Conservation (phyloP, 2,329 filamentous ascomycete genomes). For the Fonsecaea nubica region DNA sequence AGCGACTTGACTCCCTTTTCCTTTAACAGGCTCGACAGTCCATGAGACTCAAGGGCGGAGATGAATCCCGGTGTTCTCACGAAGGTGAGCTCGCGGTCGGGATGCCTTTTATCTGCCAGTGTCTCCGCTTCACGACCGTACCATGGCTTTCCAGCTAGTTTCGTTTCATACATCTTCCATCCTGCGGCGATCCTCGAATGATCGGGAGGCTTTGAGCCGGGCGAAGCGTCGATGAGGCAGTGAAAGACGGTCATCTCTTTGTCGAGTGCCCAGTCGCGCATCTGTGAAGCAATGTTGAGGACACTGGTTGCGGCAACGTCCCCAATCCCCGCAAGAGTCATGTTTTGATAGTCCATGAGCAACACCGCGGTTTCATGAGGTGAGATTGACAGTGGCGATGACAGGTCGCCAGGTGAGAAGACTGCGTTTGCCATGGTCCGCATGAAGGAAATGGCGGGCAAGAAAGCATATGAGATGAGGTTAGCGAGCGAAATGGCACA, state of each 20-base stretch:
- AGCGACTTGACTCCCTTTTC: slow-evolving; percentile 33
- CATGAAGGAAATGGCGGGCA: background rate
- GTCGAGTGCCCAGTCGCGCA: slow-evolving; percentile 42
- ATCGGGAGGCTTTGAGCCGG: slow-evolving; percentile 34
- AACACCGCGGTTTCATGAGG: slow-evolving; percentile 43
- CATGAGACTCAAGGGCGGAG: slow-evolving; percentile 42
- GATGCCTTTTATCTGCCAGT: slow-evolving; percentile 25
- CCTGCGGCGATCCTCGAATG: slow-evolving; percentile 38
- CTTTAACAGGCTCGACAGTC: slow-evolving; percentile 38
- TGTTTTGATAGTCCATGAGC: slow-evolving; percentile 45
- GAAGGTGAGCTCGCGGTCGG: slow-evolving; percentile 38
- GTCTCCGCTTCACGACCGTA: slow-evolving; percentile 34
- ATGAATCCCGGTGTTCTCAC: slow-evolving; percentile 39
- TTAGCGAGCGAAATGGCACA: background rate
- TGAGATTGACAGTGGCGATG: slow-evolving; percentile 37
- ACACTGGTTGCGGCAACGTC: slow-evolving; percentile 30
- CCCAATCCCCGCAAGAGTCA: slow-evolving; percentile 36
- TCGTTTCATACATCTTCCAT: slow-evolving; percentile 25
- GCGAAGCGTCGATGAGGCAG: slow-evolving; percentile 39
- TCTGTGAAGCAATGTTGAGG: slow-evolving; percentile 36
- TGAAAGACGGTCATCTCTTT: slow-evolving; percentile 43
- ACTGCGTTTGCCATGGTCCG: slow-evolving; percentile 11
- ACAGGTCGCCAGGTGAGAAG: slow-evolving; percentile 26
- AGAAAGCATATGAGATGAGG: background rate
- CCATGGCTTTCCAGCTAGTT: slow-evolving; percentile 27